These are phyloP conservation scores for Starmerella stigmatis DNA, from an alignment of 805 yeast species.

Conservation along the genomic window DNA sequence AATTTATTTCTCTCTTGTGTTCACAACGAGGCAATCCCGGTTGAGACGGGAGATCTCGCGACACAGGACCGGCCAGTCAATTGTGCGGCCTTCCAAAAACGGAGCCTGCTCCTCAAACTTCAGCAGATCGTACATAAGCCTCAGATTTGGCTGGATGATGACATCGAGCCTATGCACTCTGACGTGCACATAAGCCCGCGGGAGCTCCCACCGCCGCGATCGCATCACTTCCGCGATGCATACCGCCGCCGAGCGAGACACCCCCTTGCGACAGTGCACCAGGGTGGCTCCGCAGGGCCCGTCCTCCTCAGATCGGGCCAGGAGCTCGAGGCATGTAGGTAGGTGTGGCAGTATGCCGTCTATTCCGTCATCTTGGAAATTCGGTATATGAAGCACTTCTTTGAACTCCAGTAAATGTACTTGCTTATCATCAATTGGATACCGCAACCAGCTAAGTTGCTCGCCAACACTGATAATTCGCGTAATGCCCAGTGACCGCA, in stretches of 20 bases:
- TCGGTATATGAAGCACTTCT: constrained; percentile 51
- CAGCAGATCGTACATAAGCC: constrained; percentile 82
- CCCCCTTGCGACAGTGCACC: constrained; percentile 94
- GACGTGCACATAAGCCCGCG: constrained; percentile 78
- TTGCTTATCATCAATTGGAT: constrained; percentile 9
- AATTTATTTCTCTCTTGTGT: constrained; percentile 37
- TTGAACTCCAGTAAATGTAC: not conserved
- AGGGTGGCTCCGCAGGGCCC: constrained; percentile 36
- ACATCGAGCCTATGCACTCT: constrained; percentile 82
- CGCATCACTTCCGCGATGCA: constrained; percentile 93
- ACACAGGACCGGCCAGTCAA: constrained; percentile 83
- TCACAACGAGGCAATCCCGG: no score
- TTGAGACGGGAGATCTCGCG: constrained; percentile 73
- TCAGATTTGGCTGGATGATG: constrained; percentile 85
- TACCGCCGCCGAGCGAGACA: constrained; percentile 87
- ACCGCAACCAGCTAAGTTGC: constrained; percentile 49
- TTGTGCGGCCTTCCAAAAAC: constrained; percentile 39
- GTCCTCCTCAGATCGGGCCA: constrained; percentile 41
- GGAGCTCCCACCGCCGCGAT: constrained; percentile 52
- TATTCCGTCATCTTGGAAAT: constrained; percentile 84
- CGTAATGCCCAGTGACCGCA: constrained; percentile 55
- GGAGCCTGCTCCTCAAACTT: constrained; percentile 47
- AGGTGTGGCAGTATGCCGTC: constrained; percentile 59
- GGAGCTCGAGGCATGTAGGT: constrained; percentile 52
- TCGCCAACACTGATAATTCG: constrained; percentile 85